Conservation (phyloP, 2,329 filamentous ascomycete genomes). For the Leptographium wingfieldii region DNA sequence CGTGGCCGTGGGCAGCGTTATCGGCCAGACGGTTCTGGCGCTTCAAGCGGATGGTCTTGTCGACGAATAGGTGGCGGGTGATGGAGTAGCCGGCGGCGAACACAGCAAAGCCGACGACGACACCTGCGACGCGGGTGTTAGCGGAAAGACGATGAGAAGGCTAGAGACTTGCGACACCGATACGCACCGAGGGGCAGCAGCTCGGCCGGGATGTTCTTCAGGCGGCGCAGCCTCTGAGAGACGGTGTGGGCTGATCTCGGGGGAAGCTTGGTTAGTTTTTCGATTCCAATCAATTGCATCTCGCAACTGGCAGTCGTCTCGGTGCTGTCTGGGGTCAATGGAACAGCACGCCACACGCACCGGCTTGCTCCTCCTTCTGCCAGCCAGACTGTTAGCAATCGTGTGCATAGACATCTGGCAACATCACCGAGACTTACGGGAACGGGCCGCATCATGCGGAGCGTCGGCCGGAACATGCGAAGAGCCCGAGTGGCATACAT, state of each 20-base stretch:
- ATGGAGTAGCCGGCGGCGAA: constrained; percentile 72
- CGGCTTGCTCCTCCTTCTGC: constrained; percentile 55
- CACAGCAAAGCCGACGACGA: constrained; percentile 79
- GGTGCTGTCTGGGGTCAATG: constrained; percentile 7
- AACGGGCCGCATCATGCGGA: constrained; percentile 55
- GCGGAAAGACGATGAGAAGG: neutral
- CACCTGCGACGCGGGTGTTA: constrained; percentile 37
- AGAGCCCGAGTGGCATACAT: constrained; percentile 57
- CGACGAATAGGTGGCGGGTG: constrained; percentile 67
- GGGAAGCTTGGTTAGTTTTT: neutral
- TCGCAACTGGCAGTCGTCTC: neutral
- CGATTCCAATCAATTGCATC: neutral
- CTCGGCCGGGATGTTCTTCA: constrained; percentile 86
- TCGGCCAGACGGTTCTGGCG: constrained; percentile 49
- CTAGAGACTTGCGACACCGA: too few relatives aligned
- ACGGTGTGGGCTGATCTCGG: constrained; percentile 69
- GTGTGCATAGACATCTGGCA: neutral
- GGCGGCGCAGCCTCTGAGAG: constrained; percentile 82
- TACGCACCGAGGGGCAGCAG: constrained; percentile 82
- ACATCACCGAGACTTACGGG: constrained; percentile 46
- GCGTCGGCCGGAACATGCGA: constrained; percentile 54
- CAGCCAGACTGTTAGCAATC: constrained; percentile 3
- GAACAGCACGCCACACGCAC: constrained; percentile 33
- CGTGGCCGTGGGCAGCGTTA: constrained; percentile 23
- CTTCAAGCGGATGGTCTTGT: constrained; percentile 84